Evolutionary conservation across 768 basidiomycete species (phyloP).

Genomic region (Lentinula raphanica): DNA sequence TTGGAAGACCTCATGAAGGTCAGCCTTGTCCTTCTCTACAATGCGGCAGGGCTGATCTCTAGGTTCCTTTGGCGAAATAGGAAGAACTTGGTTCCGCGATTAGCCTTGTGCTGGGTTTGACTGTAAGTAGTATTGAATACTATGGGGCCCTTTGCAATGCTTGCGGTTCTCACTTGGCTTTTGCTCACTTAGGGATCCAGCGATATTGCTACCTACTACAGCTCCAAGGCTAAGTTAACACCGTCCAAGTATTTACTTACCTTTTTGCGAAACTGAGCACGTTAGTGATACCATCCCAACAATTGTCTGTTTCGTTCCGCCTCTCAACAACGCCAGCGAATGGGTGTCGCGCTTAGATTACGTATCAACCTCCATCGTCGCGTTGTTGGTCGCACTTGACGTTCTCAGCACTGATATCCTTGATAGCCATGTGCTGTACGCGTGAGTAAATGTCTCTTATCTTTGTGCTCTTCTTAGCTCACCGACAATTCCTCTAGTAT

Average conservation of each 20-base stretch:
- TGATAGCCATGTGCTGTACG: slow-evolving; percentile 58
- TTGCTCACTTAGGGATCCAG: slow-evolving; percentile 54
- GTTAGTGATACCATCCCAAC: slow-evolving; percentile 55
- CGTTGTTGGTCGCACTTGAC: slow-evolving; percentile 58
- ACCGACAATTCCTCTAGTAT: slow-evolving; percentile 24
- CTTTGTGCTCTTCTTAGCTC: not conserved
- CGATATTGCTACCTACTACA: slow-evolving; percentile 61
- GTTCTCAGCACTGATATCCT: slow-evolving; percentile 50
- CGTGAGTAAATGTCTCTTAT: slow-evolving; percentile 37
- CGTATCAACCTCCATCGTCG: slow-evolving; percentile 56
- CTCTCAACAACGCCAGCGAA: slow-evolving; percentile 68
- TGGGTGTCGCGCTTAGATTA: slow-evolving; percentile 71
- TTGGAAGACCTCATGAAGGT: no score
- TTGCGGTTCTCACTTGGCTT: not conserved
- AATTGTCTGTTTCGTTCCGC: slow-evolving; percentile 68
- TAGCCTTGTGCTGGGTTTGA: slow-evolving; percentile 46
- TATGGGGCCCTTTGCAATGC: no score
- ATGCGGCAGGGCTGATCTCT: no score
- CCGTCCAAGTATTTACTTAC: slow-evolving; percentile 63
- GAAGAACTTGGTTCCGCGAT: slow-evolving; percentile 39
- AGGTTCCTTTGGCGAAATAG: slow-evolving; percentile 59
- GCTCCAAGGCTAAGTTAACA: slow-evolving; percentile 65
- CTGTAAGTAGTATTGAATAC: slow-evolving; percentile 46
- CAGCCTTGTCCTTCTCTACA: no score
- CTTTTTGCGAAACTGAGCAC: slow-evolving; percentile 66